Base-by-base conservation (phyloP, 1,284 basidiomycete species). In the Violaceomyces palustris region DNA sequence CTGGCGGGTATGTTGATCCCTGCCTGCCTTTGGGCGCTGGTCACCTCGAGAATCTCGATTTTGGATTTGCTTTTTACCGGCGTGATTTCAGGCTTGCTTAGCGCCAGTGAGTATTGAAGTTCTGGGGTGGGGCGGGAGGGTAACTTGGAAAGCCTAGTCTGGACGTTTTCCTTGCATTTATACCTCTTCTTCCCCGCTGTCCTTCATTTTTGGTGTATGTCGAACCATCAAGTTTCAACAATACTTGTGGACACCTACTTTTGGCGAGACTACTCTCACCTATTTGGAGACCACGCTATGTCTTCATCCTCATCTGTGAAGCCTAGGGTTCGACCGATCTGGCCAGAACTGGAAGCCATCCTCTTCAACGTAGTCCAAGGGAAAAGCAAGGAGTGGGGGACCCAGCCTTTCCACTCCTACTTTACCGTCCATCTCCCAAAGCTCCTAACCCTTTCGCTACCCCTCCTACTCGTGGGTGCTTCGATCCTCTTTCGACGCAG, bases 301-400 rank as follows among this genome's bases (percentile, higher is more conserved):
- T n/a, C n/a, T n/a, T n/a, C n/a, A n/a, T n/a, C n/a, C n/a, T n/a
- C n/a, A n/a, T n/a, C n/a, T n/a, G n/a, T 77, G 66, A 77, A 80
- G 6, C 18, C 26, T 18, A 15, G 8, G 1, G 23, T 25, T 23
- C 7, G 29, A 8, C 49, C 44, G 15, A 23, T 91, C 1, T 96
- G 91, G 91, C 93, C 93, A 0, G 94, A 98, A 69, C 76, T 89
- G 12, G 77, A 82, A 4, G 81, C 83, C 1, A 61, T 92, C 17
- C 81, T 85, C 53, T 98, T 90, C 78, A 98, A 98, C 67, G 82
- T 96, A 19, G 77, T 85, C 14, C 75, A 89, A 69, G 89, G 90
- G 18, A 88, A 93, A 69, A 85, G 86, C 35, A 77, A 83, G 0
- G 83, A 93, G 21, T 98, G 93, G 93, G 93, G 94, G 54, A 86